phyloP scores from a whole-genome alignment of 164 flowering plant genomes.

The Tetrastigma voinierianum region DNA sequence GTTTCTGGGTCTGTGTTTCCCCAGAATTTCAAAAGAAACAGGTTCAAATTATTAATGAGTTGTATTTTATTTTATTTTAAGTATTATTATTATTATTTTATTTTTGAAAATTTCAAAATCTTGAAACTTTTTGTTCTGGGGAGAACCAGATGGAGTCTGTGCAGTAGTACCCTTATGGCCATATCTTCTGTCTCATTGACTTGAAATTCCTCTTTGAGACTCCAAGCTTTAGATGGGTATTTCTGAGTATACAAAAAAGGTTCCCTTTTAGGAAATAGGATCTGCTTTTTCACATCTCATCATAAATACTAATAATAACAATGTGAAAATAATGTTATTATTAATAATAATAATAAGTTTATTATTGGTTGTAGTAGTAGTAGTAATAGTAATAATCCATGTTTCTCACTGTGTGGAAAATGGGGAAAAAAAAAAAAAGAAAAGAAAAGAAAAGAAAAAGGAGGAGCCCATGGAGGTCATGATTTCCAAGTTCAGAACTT shows the following conservation, averaged over 20 bases:
- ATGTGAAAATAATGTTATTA: background rate
- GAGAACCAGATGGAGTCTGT: conserved; percentile 15
- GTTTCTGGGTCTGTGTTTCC: conserved; percentile 15
- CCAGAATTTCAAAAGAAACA: conserved; percentile 2
- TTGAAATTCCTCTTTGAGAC: conserved; percentile 29
- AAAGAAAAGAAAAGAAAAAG: background rate
- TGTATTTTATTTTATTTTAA: background rate
- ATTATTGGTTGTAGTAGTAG: background rate
- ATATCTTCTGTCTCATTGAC: conserved; percentile 31
- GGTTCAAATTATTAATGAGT: background rate
- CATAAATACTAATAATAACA: conserved; percentile 9
- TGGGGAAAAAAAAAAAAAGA: background rate
- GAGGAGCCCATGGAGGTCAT: conserved; percentile 29
- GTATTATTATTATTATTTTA: background rate
- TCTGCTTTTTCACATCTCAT: conserved; percentile 39
- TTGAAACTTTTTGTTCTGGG: background rate
- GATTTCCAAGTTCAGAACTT: conserved; percentile 29
- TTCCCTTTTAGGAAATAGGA: conserved; percentile 48
- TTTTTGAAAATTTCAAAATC: background rate
- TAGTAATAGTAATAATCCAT: conserved; percentile 1
- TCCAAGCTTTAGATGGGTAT: conserved; percentile 39
- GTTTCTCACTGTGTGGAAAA: conserved; percentile 5
- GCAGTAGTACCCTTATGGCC: conserved; percentile 7
- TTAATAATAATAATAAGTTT: conserved; percentile 2
- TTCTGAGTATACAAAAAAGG: conserved; percentile 36